Evolutionary conservation across 106 monocot genomes (phyloP), one percentile per base, ranked within the genome.

Genomic region (Dioscorea dumetorum): DNA sequence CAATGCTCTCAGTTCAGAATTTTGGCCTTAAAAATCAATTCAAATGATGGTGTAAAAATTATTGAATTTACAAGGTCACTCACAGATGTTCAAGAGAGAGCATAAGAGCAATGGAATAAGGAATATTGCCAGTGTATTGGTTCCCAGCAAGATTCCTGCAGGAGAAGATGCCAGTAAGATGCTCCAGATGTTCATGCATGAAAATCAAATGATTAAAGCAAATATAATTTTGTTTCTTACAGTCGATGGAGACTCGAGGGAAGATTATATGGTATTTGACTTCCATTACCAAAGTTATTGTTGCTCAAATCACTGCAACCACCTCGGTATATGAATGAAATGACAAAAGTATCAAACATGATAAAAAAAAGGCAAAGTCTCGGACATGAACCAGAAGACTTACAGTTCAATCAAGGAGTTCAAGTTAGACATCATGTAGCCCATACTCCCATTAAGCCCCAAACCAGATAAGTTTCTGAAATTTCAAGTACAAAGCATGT

Each of bases 141-240:
- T 88, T 84, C 49, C 81, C 81, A 76, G 83, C 77, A 73, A 88
- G 78, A 70, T 84, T 84, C 48, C 88, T 88, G 78, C 61, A 81
- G 50, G 57, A 23, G 54, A 80, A 57, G 60, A 32, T 13, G 14
- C 20, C 8, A 57, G 20, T 66, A 48, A 73, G 57, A 32, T 52
- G n/a, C 22, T 12, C 41, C 8, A 33, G 23, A 7, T 8, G 33
- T 24, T 28, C 18, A 24, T 72, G 12, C 22, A 17, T 41, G 41
- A 6, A 41, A 41, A 41, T 41, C 13, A 58, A 32, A 63, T 22
- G 54, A 19, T 15, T 33, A 23, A 22, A 60, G 5, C 6, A 41
- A 41, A 63, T 18, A 12, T 8, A 33, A 51, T 16, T 22, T 24
- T 41, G 57, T 50, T 12, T 72, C 77, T 78, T 68, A 82, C 88